Evolutionary conservation across 2,329 filamentous ascomycete species (phyloP).

Genomic region (Dothistroma septosporum): DNA sequence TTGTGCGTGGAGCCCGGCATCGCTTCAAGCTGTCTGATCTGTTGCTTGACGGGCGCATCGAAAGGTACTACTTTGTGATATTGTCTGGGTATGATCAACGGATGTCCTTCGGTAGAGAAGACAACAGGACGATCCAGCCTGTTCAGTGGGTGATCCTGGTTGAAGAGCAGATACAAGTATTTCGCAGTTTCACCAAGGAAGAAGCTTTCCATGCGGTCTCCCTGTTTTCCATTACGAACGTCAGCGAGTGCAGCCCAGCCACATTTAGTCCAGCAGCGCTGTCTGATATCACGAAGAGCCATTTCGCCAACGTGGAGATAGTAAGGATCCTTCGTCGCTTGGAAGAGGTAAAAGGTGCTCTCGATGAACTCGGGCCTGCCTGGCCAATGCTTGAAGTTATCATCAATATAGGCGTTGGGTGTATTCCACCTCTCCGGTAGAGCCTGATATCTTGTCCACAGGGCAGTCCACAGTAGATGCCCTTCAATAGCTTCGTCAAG

Average conservation of each 20-base stretch:
- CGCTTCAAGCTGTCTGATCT: slow-evolving; percentile 12
- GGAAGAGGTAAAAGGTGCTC: slow-evolving; percentile 93
- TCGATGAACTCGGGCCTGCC: slow-evolving; percentile 95
- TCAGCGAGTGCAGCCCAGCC: slow-evolving; percentile 80
- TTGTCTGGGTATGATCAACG: slow-evolving; percentile 63
- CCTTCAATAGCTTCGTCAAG: slow-evolving; percentile 86
- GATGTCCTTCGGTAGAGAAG: slow-evolving; percentile 94
- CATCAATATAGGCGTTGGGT: slow-evolving; percentile 73
- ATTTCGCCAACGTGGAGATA: slow-evolving; percentile 95
- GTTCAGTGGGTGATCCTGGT: slow-evolving; percentile 80
- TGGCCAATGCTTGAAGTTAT: slow-evolving; percentile 88
- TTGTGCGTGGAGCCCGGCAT: slow-evolving; percentile 23
- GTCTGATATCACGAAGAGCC: slow-evolving; percentile 81
- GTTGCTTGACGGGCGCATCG: background rate
- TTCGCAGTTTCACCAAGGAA: slow-evolving; percentile 95
- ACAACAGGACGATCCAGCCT: slow-evolving; percentile 81
- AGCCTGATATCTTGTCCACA: slow-evolving; percentile 93
- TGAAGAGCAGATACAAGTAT: slow-evolving; percentile 89
- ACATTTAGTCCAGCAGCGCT: slow-evolving; percentile 83
- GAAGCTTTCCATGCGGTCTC: slow-evolving; percentile 97
- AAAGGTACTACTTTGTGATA: background rate
- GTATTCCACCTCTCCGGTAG: slow-evolving; percentile 78
- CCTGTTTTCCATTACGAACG: slow-evolving; percentile 67
- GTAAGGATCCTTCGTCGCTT: slow-evolving; percentile 90
- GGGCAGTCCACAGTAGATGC: slow-evolving; percentile 82